A percentile compares a stretch with the other conserved stretches of the same genome.
Evolutionary conservation across 768 basidiomycete species (phyloP).

Genomic region (Naganishia friedmannii): DNA sequence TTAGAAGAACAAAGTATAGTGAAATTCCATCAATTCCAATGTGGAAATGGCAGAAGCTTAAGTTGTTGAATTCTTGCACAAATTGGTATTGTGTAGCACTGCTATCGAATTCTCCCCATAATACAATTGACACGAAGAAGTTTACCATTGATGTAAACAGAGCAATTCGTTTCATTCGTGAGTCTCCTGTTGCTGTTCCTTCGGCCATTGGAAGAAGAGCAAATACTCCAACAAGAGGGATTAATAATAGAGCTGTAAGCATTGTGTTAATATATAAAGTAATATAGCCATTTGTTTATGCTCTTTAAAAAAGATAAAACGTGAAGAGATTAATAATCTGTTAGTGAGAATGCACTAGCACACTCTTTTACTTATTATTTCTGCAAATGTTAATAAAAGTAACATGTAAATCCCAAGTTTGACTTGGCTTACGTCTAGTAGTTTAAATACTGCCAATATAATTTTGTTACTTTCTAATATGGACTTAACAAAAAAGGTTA

Average conservation of each 20-base stretch:
- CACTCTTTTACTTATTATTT: conserved; percentile 4
- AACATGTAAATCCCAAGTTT: conserved; percentile 7
- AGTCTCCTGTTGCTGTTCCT: conserved; percentile 14
- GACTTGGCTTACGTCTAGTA: not conserved
- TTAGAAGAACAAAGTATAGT: conserved; percentile 40
- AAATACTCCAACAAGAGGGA: conserved; percentile 10
- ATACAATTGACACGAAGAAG: conserved; percentile 27
- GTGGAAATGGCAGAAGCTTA: conserved; percentile 31
- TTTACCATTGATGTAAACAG: conserved; percentile 25
- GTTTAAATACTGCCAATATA: not conserved
- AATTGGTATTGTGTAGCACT: conserved; percentile 26
- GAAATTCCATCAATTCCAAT: conserved; percentile 40
- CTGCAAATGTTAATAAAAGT: not conserved
- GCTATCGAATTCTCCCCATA: conserved; percentile 28
- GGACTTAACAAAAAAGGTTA: not conserved
- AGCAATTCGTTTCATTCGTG: conserved; percentile 23
- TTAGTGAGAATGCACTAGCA: conserved; percentile 18
- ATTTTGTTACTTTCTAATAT: not conserved
- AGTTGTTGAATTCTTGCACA: conserved; percentile 25
- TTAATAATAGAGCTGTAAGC: conserved; percentile 17
- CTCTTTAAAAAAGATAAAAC: not conserved
- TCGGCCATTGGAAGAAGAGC: conserved; percentile 21
- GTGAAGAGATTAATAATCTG: conserved; percentile 12
- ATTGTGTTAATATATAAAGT: conserved; percentile 3
- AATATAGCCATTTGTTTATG: not conserved